phyloP scores from a whole-genome alignment of 164 flowering plant species.

The Platanus orientalis region DNA sequence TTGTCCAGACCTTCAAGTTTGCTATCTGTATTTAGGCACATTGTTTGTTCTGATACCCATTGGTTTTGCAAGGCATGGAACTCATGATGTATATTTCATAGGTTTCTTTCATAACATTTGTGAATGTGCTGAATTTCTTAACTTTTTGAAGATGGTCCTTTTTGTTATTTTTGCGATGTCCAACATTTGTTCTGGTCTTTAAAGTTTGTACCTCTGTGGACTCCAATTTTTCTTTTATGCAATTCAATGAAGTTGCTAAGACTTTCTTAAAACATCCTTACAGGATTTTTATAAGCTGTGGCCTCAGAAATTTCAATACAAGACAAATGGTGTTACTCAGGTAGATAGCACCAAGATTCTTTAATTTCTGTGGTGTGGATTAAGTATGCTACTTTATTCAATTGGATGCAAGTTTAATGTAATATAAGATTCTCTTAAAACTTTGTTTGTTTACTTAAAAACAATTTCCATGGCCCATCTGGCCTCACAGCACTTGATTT shows the following conservation, averaged over 20 bases:
- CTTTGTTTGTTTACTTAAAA: not conserved
- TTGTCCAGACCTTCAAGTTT: no score
- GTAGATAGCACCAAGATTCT: conserved; percentile 14
- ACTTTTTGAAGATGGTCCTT: not conserved
- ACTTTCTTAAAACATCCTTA: not conserved
- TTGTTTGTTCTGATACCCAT: no score
- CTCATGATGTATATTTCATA: no score
- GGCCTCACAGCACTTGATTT: not conserved
- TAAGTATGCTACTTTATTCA: not conserved
- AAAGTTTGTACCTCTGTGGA: not conserved
- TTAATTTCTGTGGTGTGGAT: not conserved
- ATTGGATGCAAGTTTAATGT: not conserved
- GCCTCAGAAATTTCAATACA: conserved; percentile 53
- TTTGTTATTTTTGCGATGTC: not conserved
- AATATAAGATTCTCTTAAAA: not conserved
- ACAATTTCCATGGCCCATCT: not conserved
- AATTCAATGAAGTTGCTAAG: not conserved
- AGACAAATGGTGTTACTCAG: conserved; percentile 61
- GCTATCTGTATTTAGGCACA: no score
- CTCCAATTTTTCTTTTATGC: not conserved
- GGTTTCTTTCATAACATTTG: not conserved
- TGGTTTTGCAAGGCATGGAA: no score
- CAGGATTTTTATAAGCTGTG: conserved; percentile 57
- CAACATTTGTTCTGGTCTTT: not conserved
- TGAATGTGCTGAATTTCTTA: not conserved